Conservation (phyloP, 2,329 filamentous ascomycete species). For the Nigrospora oryzae region DNA sequence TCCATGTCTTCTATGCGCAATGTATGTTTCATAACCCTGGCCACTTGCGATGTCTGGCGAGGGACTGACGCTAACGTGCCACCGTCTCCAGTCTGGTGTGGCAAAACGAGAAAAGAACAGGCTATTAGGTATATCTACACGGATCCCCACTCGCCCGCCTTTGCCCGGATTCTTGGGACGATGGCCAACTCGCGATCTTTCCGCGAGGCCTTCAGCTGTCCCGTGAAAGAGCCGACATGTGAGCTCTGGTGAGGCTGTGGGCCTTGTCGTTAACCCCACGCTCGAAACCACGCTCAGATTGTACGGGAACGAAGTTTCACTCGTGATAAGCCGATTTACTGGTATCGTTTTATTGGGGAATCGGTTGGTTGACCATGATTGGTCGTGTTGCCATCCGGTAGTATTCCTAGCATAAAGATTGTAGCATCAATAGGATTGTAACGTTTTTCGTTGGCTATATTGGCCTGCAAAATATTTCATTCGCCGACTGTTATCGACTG, state of each 20-base stretch:
- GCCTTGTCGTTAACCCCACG: too few relatives aligned
- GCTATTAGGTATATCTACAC: conserved; percentile 49
- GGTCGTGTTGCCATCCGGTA: too few relatives aligned
- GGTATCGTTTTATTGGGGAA: too few relatives aligned
- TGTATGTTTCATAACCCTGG: conserved; percentile 15
- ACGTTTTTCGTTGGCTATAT: too few relatives aligned
- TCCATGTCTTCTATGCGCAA: conserved; percentile 53
- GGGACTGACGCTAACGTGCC: neutral
- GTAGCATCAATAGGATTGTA: too few relatives aligned
- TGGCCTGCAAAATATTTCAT: too few relatives aligned
- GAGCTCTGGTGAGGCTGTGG: conserved; percentile 51
- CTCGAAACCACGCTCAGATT: too few relatives aligned
- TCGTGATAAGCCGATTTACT: too few relatives aligned
- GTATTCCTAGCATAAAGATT: too few relatives aligned
- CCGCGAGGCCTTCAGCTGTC: conserved; percentile 58
- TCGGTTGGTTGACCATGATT: too few relatives aligned
- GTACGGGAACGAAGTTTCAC: too few relatives aligned
- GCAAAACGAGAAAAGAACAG: conserved; percentile 50
- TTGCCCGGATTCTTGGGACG: conserved; percentile 52
- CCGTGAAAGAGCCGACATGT: conserved; percentile 56
- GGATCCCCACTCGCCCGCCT: conserved; percentile 58
- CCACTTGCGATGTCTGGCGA: neutral
- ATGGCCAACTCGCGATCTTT: conserved; percentile 62
- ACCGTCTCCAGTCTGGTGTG: conserved; percentile 43
- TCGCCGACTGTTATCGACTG: too few relatives aligned